Evolutionary conservation across 202 grass and related monocot genomes (phyloP), one percentile per base, ranked within the genome.

Genomic region (Musa balbisiana): DNA sequence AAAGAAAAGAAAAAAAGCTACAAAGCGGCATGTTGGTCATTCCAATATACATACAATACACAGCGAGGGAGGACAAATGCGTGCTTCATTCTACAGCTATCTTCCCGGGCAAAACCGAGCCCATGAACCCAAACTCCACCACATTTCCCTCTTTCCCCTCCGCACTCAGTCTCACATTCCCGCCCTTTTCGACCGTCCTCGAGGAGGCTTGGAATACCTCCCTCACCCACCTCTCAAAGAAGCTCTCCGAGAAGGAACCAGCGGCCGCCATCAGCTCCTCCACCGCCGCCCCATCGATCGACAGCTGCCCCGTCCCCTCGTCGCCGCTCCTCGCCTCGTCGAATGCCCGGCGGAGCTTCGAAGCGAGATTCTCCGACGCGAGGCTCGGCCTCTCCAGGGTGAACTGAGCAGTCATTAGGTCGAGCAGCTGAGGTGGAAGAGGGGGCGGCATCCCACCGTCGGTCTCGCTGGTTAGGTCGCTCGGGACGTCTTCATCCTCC

Each of bases 71-170:
- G 4, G 33, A 8, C 33, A 43, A 43, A 43, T 8, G 5, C 4
- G 33, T 43, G 33, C 33, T 43, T 43, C 33, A 20, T 60, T 60
- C n/a, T 60, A 60, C 56, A 10, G 1, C 15, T 21, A 97, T 76
- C 78, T 69, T 89, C 66, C 77, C 75, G 12, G 93, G 93, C 50
- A 97, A 86, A 66, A 81, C 80, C 1, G 93, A 91, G 69, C 84
- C 88, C 82, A 84, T 82, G 83, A 93, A 93, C 69, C 93, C 92
- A 56, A 71, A 73, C 65, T 73, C 67, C 4, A 49, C 58, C 25
- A 33, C 60, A 49, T 53, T 67, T 88, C 64, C 71, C 22, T 73
- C 64, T 84, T 67, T 83, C 15, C 73, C 67, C 69, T 80, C 78
- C 69, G 33, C 8, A 4, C 77, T 50, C 72, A 73, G 21, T 73